Conservation (phyloP, 768 basidiomycete genomes). For the Mycena rebaudengoi region DNA sequence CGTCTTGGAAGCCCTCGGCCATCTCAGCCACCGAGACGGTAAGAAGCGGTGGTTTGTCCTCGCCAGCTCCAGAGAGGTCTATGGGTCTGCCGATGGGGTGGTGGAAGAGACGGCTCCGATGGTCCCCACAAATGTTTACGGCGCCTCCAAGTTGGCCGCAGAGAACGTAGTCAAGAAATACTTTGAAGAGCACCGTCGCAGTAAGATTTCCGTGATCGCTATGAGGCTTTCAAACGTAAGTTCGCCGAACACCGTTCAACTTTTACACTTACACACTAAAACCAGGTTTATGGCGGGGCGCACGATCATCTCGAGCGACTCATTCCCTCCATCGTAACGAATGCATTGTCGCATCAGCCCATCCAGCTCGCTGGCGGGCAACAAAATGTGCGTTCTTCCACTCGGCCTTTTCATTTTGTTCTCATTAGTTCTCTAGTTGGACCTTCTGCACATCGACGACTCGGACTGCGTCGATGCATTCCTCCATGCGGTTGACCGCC, state of each 20-base stretch:
- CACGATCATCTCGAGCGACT: conserved; percentile 8
- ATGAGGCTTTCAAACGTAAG: too few species aligned
- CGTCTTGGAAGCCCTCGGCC: background rate
- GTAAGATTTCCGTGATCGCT: too few species aligned
- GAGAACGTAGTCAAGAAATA: too few species aligned
- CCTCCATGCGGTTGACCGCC: background rate
- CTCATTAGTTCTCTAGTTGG: too few species aligned
- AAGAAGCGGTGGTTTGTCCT: conserved; percentile 10
- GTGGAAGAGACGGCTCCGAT: too few species aligned
- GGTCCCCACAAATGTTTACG: background rate
- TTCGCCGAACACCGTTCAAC: too few species aligned
- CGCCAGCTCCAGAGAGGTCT: background rate
- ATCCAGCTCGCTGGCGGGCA: conserved; percentile 4
- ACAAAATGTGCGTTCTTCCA: too few species aligned
- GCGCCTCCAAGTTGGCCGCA: background rate
- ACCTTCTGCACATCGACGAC: conserved; percentile 2
- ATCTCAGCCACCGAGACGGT: background rate
- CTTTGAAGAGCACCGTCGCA: too few species aligned
- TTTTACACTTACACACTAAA: too few species aligned
- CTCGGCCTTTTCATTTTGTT: too few species aligned
- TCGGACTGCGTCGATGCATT: conserved; percentile 7
- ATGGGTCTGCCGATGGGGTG: too few species aligned
- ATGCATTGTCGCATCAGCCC: conserved; percentile 2
- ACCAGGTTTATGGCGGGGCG: conserved; percentile 1
- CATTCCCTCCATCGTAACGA: background rate